Evolutionary conservation across 495 filamentous ascomycete genomes (phyloP).

Genomic region (Penicillium canescens): DNA sequence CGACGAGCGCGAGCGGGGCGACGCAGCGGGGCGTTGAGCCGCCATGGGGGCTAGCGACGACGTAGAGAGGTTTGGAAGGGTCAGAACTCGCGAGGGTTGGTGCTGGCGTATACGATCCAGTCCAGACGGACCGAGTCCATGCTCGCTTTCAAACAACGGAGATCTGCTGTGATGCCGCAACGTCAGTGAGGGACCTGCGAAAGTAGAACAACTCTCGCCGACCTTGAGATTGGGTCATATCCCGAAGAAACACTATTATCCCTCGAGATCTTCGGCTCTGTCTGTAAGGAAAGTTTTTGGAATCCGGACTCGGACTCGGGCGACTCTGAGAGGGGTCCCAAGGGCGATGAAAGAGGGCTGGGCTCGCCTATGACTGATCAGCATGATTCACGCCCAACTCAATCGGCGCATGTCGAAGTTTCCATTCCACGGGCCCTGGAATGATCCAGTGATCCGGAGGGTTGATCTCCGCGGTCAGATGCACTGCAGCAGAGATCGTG

Average conservation of each 20-base stretch:
- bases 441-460: conserved; percentile 12
- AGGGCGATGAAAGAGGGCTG: conserved; percentile 49
- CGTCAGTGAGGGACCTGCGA: conserved; percentile 38
- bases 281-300: conserved; percentile 58
- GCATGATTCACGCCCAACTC: conserved; percentile 15
- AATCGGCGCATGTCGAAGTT: conserved; percentile 6
- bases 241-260: conserved; percentile 44
- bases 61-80: conserved; percentile 64
- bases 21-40: conserved; percentile 61
- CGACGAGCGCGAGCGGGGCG: conserved; percentile 52
- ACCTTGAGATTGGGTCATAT: conserved; percentile 48
- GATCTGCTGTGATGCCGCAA: conserved; percentile 53
- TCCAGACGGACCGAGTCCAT: conserved; percentile 68
- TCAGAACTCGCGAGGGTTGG: conserved; percentile 63
- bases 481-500: neutral
- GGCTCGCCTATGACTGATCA: conserved; percentile 39
- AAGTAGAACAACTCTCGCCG: conserved; percentile 20
- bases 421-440: conserved; percentile 6
- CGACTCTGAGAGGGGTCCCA: conserved; percentile 44
- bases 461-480: conserved; percentile 19
- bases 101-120: conserved; percentile 91
- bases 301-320: conserved; percentile 45
- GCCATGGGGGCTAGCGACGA: conserved; percentile 55
- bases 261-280: conserved; percentile 41
- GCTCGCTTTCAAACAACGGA: conserved; percentile 61